Percentiles rank a stretch among this genome's conserved stretches.
Evolutionary conservation across 169 alveolate species (phyloP).

Genomic region (Miamiensis avidus): DNA sequence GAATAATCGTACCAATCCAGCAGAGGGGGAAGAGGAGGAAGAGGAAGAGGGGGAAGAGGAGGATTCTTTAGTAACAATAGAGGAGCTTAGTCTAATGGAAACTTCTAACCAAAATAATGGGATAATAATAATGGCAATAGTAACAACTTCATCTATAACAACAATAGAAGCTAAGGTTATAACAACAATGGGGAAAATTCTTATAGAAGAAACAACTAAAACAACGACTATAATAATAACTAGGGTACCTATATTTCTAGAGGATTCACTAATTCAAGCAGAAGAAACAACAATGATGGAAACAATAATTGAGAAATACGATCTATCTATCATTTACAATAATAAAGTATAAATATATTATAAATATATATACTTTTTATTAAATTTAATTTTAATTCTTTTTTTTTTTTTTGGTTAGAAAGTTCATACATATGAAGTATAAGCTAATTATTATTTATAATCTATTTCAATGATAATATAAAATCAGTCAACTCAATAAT

Average conservation of each 20-base stretch:
- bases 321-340: too few species aligned
- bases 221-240: not conserved
- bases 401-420: too few species aligned
- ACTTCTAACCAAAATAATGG: not conserved
- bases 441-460: too few species aligned
- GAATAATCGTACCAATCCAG: not conserved
- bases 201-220: not conserved
- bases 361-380: too few species aligned
- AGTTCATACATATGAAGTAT: too few species aligned
- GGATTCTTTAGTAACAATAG: not conserved
- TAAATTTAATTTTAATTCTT: too few species aligned
- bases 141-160: too few species aligned
- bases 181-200: not conserved
- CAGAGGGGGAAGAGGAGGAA: not conserved
- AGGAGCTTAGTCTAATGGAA: not conserved
- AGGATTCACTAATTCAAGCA: not conserved
- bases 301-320: not conserved
- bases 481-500: too few species aligned
- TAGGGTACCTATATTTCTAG: not conserved
- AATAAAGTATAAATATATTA: too few species aligned
- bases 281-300: not conserved
- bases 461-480: too few species aligned
- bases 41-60: slow-evolving; percentile 1
- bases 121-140: not conserved
- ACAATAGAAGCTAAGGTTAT: not conserved